phyloP scores from a whole-genome alignment of 108 stramenopile species.

The Cyclotella cryptica region DNA sequence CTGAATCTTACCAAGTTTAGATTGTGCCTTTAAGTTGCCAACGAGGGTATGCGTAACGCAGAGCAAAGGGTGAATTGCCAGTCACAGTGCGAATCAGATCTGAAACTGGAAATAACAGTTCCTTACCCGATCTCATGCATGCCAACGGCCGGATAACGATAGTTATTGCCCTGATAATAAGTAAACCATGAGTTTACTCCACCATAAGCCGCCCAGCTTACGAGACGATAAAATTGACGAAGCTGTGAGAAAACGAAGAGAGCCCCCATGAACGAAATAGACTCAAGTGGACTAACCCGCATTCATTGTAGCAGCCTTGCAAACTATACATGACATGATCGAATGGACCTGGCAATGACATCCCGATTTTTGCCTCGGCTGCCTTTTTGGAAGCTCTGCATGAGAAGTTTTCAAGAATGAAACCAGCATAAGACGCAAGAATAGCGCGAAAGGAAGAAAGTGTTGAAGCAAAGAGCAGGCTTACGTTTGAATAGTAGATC shows the following conservation, averaged over 20 bases:
- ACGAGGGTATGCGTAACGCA: not conserved
- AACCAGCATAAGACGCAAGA: not conserved
- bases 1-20: conserved; percentile 9
- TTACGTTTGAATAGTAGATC: conserved; percentile 8
- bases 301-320: conserved; percentile 32
- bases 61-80: not conserved
- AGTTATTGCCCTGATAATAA: conserved; percentile 33
- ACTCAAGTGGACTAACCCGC: conserved; percentile 7
- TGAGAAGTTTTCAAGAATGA: not conserved
- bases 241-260: conserved; percentile 1
- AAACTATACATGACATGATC: conserved; percentile 42
- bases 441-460: not conserved
- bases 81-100: not conserved
- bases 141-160: conserved; percentile 14
- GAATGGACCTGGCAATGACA: conserved; percentile 33
- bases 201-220: conserved; percentile 31
- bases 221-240: not conserved
- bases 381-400: conserved; percentile 9
- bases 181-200: conserved; percentile 24
- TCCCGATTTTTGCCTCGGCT: conserved; percentile 27
- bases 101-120: not conserved
- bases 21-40: not conserved
- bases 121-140: conserved; percentile 42
- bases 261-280: not conserved
- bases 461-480: not conserved